These are phyloP conservation scores for Claviceps pazoutovae DNA, from an alignment of 2,329 filamentous ascomycete genomes.

Conservation along the genomic window DNA sequence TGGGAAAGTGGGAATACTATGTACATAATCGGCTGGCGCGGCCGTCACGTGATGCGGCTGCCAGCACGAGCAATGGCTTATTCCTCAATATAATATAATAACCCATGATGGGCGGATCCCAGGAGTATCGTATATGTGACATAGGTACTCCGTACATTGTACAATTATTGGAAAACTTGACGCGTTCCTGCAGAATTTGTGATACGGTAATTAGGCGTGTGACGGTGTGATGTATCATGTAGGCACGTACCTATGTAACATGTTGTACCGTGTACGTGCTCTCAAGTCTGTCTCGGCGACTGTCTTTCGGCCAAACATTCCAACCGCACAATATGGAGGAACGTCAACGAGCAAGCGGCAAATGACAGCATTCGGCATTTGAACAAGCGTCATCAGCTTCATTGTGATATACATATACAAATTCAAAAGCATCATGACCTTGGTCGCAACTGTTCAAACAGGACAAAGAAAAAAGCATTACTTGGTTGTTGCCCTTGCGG, in stretches of 20 bases:
- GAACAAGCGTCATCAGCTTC: conserved; percentile 10
- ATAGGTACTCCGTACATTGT: neutral
- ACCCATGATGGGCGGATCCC: too few relatives aligned
- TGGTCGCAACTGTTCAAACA: neutral
- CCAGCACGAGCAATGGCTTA: too few relatives aligned
- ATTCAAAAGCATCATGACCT: neutral
- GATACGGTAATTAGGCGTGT: neutral
- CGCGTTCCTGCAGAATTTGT: neutral
- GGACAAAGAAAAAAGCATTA: neutral
- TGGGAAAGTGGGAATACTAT: too few relatives aligned
- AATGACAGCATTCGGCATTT: neutral
- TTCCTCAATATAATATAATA: too few relatives aligned
- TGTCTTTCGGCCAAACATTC: too few relatives aligned
- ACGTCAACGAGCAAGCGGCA: neutral
- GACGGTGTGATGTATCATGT: too few relatives aligned
- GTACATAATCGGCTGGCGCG: too few relatives aligned
- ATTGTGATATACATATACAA: conserved; percentile 14
- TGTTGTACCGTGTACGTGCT: neutral
- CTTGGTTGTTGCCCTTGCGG: neutral
- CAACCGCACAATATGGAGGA: too few relatives aligned
- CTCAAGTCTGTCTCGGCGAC: too few relatives aligned
- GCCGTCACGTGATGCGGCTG: too few relatives aligned
- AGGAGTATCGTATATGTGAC: neutral
- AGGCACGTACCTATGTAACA: neutral
- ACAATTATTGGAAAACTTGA: neutral